A percentile compares a stretch with the other conserved stretches of the same genome.
phyloP scores from a whole-genome alignment of 1,284 basidiomycete genomes.

The Boletellus sp. region DNA sequence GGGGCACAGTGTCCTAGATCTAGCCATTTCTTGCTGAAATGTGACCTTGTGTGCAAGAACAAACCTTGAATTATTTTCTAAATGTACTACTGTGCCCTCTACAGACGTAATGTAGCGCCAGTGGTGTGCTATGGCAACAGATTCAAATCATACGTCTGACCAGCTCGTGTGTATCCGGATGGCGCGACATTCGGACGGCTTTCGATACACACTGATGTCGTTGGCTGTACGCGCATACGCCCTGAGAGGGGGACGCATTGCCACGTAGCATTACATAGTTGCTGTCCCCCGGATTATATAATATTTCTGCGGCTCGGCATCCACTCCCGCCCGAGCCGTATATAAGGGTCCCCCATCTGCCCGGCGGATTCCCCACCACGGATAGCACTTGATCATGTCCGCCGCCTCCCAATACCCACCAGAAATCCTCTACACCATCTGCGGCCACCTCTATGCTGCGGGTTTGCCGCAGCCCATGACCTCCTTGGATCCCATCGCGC shows the following conservation, averaged over 20 bases:
- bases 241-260: no score
- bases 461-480: slow-evolving; percentile 50
- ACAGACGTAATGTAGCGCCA: no score
- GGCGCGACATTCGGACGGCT: background rate
- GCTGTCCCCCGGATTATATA: slow-evolving; percentile 29
- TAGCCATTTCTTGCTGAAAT: background rate
- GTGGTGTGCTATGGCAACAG: no score
- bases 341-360: slow-evolving; percentile 27
- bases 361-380: background rate
- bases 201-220: no score
- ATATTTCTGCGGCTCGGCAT: slow-evolving; percentile 4
- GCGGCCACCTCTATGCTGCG: slow-evolving; percentile 60
- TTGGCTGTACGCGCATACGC: no score
- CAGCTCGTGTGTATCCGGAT: background rate
- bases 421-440: slow-evolving; percentile 65
- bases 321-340: slow-evolving; percentile 27
- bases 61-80: background rate
- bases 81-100: background rate
- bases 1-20: background rate
- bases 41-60: background rate
- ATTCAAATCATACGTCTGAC: no score
- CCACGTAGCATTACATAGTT: slow-evolving; percentile 6
- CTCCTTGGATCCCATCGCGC: slow-evolving; percentile 64
- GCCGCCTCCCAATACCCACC: slow-evolving; percentile 48
- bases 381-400: slow-evolving; percentile 19